Base-by-base conservation (phyloP, 352 stramenopile species). In the Phytophthora uliginosa region DNA sequence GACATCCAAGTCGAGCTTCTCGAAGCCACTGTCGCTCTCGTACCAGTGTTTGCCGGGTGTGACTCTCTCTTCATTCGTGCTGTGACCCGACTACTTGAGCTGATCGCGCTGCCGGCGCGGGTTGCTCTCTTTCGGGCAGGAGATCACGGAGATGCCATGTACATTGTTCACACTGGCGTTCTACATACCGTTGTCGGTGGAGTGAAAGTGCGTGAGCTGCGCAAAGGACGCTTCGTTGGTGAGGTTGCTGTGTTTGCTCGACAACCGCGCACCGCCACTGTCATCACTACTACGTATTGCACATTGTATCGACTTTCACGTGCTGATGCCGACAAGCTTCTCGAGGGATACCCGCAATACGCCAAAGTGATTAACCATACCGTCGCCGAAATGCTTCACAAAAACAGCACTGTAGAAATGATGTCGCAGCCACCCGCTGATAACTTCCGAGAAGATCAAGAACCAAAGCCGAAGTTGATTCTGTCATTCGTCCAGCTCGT, bases 1-100 rank as follows among this genome's bases (percentile, higher is more conserved):
- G 86, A 93, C 50, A 88, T 92, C n/a, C 85, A 92, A 45, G 83
- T 91, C 18, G 84, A 89, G 58, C 59, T 93, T 48, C 59, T 93
- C 4, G 64, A 89, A 59, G 69, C 68, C 9, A 86, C 80, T 0
- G 86, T 93, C 7, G 75, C 84, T 0, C 59, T 68, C 7, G 84
- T 93, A 6, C 86, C 86, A 4, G 83, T 93, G 1, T 93, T 93
- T 62, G 65, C 82, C 17, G 80, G 74, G 7, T 93, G 86, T 47
- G 80, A 89, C 13, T 45, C 67, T 4, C 79, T 82, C n/a, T 93
- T 93, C 34, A 79, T 91, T 51, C 79, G 84, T 34, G 86, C 84
- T 4, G 74, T 90, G 22, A 82, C 84, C 3, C 78, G 81, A 33
- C 47, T 93, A 7, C 68, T 93, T 24, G 86, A 93, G 47, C 73